phyloP scores from a whole-genome alignment of 225 moss, liverwort and hornwort genomes.

The Pseudisothecium myosuroides region DNA sequence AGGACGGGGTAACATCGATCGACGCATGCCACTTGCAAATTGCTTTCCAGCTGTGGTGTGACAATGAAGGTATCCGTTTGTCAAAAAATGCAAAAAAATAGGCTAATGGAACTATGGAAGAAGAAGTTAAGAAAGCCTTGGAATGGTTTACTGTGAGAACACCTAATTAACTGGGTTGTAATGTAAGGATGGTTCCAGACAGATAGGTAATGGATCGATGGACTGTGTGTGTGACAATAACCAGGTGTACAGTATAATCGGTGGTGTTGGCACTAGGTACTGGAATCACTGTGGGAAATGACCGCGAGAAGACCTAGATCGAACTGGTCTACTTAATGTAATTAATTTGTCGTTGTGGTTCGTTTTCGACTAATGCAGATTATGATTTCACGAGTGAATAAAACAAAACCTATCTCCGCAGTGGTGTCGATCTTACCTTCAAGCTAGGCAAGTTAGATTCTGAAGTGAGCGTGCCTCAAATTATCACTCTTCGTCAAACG shows the following conservation, averaged over 20 bases:
- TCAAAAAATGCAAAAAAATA: background rate
- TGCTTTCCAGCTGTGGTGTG: background rate
- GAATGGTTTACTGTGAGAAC: background rate
- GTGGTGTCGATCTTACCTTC: background rate
- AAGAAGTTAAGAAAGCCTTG: background rate
- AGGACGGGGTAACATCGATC: background rate
- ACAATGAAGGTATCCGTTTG: background rate
- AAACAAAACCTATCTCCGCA: background rate
- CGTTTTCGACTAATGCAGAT: background rate
- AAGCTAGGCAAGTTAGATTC: background rate
- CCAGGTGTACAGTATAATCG: background rate
- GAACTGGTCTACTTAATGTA: too few species aligned
- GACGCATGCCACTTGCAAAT: background rate
- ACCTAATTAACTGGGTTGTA: background rate
- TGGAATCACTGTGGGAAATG: background rate
- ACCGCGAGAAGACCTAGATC: too few species aligned
- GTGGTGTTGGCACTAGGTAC: background rate
- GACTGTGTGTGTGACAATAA: background rate
- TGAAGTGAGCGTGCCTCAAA: background rate
- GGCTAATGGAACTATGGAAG: background rate
- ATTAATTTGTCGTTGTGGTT: background rate
- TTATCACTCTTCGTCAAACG: background rate
- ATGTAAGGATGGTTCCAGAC: background rate
- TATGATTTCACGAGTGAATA: background rate
- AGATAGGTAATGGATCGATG: background rate